Evolutionary conservation across 2,329 filamentous ascomycete genomes (phyloP), one percentile per base, ranked within the genome.

Genomic region (Monilinia polystroma): DNA sequence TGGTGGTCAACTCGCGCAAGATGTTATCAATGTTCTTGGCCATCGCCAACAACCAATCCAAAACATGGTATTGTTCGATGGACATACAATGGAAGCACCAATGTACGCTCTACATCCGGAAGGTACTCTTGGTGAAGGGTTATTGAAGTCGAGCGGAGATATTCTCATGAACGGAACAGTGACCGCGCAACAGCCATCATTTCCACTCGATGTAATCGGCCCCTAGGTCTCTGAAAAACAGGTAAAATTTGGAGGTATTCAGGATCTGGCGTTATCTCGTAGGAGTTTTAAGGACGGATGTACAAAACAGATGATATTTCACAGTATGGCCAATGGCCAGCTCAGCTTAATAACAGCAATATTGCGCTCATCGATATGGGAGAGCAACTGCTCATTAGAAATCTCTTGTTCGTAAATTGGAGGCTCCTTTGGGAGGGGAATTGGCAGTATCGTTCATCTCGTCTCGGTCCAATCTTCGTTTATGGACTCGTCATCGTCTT

Each of bases 21-120:
- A 99, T 76, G 93, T 97, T 63, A 98, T 99, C 80, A 98, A 98
- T 74, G 93, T 97, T 43, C 85, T 98, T 7, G 92, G 93, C 59
- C 88, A 91, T 76, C 88, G 90, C 52, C 93, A 98, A 80, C 95
- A 97, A 78, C 95, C 95, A 0, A 90, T 99, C 53, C 95, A 99
- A 80, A 99, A 99, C 78, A 87, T 97, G 77, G 85, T 97, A 60
- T 82, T 98, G 26, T 97, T 98, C 74, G 93, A 98, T 77, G 93
- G 93, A 18, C 90, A 92, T 72, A 85, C 84, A 56, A 90, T 91
- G 78, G 86, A 91, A 71, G 91, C 90, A 0, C 87, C 87, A 2
- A 88, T 95, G 71, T 97, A 95, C 76, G 85, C 92, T 2, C 81
- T 98, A 53, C 92, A 96, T 75, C 91, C 92, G 0, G 84, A 87